Conservation (phyloP, 1,139 yeast species). For the Taiozyma sp. region DNA sequence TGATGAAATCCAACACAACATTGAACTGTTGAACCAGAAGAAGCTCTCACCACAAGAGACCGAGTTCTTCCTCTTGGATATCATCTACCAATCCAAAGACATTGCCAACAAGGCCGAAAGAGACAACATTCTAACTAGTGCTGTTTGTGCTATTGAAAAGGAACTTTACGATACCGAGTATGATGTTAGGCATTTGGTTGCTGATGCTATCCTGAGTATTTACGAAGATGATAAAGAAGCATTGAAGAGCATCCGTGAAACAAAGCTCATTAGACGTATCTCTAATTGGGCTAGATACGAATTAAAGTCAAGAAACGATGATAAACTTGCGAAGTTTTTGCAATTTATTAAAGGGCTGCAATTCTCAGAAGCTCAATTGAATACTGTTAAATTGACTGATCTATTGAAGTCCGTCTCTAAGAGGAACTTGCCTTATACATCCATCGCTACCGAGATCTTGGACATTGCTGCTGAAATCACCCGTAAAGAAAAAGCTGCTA, state of each 20-base stretch:
- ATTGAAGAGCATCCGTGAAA: not conserved
- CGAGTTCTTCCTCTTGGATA: not conserved
- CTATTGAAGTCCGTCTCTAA: not conserved
- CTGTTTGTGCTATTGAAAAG: not conserved
- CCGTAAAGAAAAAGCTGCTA: not conserved
- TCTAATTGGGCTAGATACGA: slow-evolving; percentile 8
- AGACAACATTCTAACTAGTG: not conserved
- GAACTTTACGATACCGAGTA: not conserved
- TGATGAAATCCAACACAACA: not conserved
- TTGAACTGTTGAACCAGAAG: not conserved
- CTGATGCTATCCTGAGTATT: not conserved
- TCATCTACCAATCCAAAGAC: not conserved
- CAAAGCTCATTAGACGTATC: slow-evolving; percentile 1
- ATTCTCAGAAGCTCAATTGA: not conserved
- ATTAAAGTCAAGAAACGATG: not conserved
- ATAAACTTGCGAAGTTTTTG: not conserved
- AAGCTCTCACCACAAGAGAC: not conserved
- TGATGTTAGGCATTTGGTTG: slow-evolving; percentile 3
- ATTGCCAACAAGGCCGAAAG: not conserved
- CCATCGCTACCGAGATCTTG: not conserved
- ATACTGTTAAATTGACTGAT: not conserved
- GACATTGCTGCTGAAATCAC: not conserved
- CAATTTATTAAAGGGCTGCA: not conserved
- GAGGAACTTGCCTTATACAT: not conserved
- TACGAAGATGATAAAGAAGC: not conserved